Percentiles rank a stretch among this genome's conserved stretches.
These are phyloP conservation scores for Aphanomyces euteiches DNA, from an alignment of 352 stramenopile species.

Conservation along the genomic window DNA sequence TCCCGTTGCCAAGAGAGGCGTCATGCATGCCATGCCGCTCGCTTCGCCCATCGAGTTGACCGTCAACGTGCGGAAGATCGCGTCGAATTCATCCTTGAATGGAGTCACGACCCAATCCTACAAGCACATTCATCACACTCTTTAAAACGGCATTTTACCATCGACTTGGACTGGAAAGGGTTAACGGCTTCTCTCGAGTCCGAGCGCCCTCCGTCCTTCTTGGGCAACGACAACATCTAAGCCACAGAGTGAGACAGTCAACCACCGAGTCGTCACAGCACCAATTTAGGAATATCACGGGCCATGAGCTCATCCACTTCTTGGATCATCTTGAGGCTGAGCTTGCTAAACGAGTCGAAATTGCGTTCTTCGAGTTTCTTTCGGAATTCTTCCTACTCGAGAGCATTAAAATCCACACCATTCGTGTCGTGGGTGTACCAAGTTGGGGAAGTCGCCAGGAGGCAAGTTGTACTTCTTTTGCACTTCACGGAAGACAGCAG, in stretches of 20 bases:
- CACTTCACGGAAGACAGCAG: constrained; percentile 95
- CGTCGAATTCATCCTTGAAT: constrained; percentile 76
- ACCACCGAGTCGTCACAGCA: constrained; percentile 29
- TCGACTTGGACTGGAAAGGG: constrained; percentile 28
- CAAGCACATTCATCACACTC: neutral
- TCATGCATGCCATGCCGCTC: constrained; percentile 69
- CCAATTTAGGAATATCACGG: constrained; percentile 93
- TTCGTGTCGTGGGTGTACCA: constrained; percentile 31
- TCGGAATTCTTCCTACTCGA: constrained; percentile 69
- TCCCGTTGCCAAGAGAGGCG: constrained; percentile 59
- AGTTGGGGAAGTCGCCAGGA: constrained; percentile 91
- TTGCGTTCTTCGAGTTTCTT: constrained; percentile 78
- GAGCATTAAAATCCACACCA: neutral
- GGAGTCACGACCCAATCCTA: constrained; percentile 64
- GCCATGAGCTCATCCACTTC: constrained; percentile 98
- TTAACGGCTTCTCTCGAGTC: constrained; percentile 24
- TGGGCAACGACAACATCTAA: constrained; percentile 65
- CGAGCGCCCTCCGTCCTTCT: constrained; percentile 33
- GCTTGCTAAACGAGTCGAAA: constrained; percentile 87
- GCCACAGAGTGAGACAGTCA: neutral
- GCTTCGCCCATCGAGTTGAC: constrained; percentile 55
- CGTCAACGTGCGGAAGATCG: constrained; percentile 70
- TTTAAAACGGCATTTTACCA: constrained; percentile 13
- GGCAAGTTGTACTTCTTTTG: constrained; percentile 96
- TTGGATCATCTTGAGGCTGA: constrained; percentile 93